Evolutionary conservation across 371 early-diverging fungal genomes (phyloP).

Genomic region (Umbelopsis sp.): DNA sequence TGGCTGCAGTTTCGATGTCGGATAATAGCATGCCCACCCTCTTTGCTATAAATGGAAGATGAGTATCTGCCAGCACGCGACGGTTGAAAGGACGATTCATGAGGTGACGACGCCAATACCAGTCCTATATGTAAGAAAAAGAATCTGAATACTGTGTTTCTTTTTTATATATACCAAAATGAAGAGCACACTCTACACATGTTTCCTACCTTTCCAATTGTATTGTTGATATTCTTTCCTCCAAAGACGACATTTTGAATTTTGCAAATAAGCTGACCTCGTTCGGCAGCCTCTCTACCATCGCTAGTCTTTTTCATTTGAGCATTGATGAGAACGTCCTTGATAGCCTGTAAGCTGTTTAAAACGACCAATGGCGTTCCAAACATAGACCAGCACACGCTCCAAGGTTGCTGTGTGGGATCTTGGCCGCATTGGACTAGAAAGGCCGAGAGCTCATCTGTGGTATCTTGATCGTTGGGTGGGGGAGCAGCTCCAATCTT

Average conservation of each 20-base stretch:
- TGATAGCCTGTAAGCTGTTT: constrained; percentile 45
- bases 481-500: constrained; percentile 49
- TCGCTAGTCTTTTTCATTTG: constrained; percentile 33
- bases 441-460: constrained; percentile 41
- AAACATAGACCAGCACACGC: constrained; percentile 46
- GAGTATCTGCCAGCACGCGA: constrained; percentile 44
- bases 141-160: too few relatives aligned
- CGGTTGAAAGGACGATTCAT: constrained; percentile 51
- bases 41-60: constrained; percentile 44
- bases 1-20: constrained; percentile 30
- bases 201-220: constrained; percentile 43
- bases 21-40: constrained; percentile 26
- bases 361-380: constrained; percentile 46
- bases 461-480: constrained; percentile 31
- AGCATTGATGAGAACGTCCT: constrained; percentile 48
- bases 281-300: constrained; percentile 28
- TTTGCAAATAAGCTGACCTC: constrained; percentile 43
- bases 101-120: constrained; percentile 56
- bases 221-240: constrained; percentile 47
- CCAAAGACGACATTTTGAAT: constrained; percentile 55
- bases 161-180: background rate
- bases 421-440: constrained; percentile 43
- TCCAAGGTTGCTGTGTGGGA: constrained; percentile 31
- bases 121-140: constrained; percentile 28
- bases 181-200: background rate